Conservation (phyloP, 2,329 filamentous ascomycete species). For the Cercospora brassicicola region DNA sequence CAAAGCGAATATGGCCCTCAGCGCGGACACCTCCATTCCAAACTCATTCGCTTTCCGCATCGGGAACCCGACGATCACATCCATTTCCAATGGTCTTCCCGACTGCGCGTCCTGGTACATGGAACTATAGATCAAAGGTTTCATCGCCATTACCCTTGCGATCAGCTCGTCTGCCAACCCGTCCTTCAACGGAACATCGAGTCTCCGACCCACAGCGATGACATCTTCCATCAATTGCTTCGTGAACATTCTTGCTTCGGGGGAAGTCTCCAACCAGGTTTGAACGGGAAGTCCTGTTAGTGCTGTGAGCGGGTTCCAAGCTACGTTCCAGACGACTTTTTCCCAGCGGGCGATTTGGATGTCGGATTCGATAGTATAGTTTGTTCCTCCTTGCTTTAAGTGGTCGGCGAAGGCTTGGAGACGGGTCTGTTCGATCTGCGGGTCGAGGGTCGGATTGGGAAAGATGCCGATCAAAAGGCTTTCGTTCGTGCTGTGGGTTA, state of each 20-base stretch:
- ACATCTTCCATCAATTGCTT: constrained; percentile 47
- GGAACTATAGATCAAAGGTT: constrained; percentile 43
- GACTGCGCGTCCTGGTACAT: constrained; percentile 49
- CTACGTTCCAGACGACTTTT: constrained; percentile 62
- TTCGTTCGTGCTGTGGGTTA: constrained; percentile 55
- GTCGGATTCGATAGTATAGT: constrained; percentile 53
- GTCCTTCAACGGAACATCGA: constrained; percentile 43
- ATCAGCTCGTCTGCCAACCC: constrained; percentile 44
- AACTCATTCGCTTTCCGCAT: constrained; percentile 44
- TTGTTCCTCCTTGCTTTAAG: constrained; percentile 46
- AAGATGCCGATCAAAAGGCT: constrained; percentile 58
- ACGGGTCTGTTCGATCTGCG: constrained; percentile 38
- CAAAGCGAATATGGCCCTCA: constrained; percentile 44
- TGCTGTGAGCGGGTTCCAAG: constrained; percentile 59
- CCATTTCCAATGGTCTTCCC: constrained; percentile 48
- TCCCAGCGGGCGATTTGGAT: constrained; percentile 60
- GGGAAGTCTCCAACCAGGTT: constrained; percentile 45
- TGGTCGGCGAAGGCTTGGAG: constrained; percentile 49
- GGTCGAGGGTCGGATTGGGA: constrained; percentile 40
- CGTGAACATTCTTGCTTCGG: constrained; percentile 44
- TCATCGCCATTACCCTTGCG: constrained; percentile 43
- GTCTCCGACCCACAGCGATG: constrained; percentile 44
- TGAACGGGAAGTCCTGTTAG: constrained; percentile 47
- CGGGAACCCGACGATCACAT: constrained; percentile 49
- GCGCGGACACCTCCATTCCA: constrained; percentile 42